These are phyloP conservation scores for Cryphonectria radicalis DNA, from an alignment of 2,329 filamentous ascomycete species.

Conservation along the genomic window DNA sequence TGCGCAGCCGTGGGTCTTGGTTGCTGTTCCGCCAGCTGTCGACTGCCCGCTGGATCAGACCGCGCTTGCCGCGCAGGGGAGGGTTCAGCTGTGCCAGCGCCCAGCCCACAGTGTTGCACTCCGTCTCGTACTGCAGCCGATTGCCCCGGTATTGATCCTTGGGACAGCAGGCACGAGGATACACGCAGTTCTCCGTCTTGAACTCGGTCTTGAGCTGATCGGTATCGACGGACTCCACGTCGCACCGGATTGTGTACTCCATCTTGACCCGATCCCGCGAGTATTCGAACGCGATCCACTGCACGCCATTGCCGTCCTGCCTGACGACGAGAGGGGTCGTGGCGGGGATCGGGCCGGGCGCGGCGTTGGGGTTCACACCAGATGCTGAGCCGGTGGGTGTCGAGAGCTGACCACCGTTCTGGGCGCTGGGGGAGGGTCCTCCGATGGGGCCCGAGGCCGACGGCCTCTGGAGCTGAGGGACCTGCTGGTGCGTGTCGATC, in stretches of 20 bases:
- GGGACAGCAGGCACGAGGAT: conserved; percentile 89
- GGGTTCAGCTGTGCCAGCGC: conserved; percentile 92
- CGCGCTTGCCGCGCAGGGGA: conserved; percentile 87
- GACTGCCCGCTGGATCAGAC: conserved; percentile 93
- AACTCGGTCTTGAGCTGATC: conserved; percentile 85
- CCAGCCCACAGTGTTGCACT: conserved; percentile 99
- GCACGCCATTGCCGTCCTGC: conserved; percentile 94
- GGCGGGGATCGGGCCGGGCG: conserved; percentile 93
- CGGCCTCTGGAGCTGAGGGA: conserved; percentile 61
- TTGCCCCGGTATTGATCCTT: conserved; percentile 98
- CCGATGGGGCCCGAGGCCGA: conserved; percentile 54
- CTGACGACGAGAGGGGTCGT: conserved; percentile 93
- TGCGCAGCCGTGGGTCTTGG: conserved; percentile 88
- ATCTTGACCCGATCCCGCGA: conserved; percentile 97
- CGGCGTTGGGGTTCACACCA: conserved; percentile 83
- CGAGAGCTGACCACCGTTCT: conserved; percentile 35
- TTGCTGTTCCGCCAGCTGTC: conserved; percentile 99
- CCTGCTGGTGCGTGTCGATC: conserved; percentile 62
- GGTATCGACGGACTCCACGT: conserved; percentile 94
- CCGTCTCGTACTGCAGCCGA: conserved; percentile 92
- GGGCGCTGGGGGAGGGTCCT: conserved; percentile 29
- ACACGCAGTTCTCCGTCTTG: conserved; percentile 98
- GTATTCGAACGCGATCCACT: conserved; percentile 99
- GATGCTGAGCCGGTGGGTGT: conserved; percentile 50
- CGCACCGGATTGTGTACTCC: conserved; percentile 98